Evolutionary conservation across 2,329 filamentous ascomycete species (phyloP), one percentile per base, ranked within the genome.

Genomic region (Epicoccum sorghinum): DNA sequence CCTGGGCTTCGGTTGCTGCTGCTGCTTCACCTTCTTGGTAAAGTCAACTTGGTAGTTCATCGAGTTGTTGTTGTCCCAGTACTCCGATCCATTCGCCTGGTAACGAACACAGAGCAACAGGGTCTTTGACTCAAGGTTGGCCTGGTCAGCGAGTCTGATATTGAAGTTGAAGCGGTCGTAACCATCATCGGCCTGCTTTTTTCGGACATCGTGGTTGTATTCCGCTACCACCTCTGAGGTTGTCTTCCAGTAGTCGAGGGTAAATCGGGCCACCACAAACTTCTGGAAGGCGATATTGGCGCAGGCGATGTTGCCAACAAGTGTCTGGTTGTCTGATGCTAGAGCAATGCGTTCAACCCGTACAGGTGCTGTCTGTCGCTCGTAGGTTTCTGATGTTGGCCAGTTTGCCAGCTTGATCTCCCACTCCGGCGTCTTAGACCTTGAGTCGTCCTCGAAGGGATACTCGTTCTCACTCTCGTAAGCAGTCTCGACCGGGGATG

Each of bases 171-270:
- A 99, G 35, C 91, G 86, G 73, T 99, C 95, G 65, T 89, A 88
- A 42, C 88, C 86, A 64, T 89, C 82, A 22, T 84, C 78, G 3
- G 79, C 79, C 37, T 89, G 85, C 62, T 85, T 85, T 25, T 86
- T 85, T 38, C 86, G 85, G 40, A 93, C 84, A 76, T 95, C 90
- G 58, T 90, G 85, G 72, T 87, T 88, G 78, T 86, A 99, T 67
- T 97, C 92, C n/a, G 91, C 93, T 33, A 83, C 83, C 1, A 98
- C 89, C 72, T 99, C 95, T 0, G 95, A 99, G 0, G 93, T 96
- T 0, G 95, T 99, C 82, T 96, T 96, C 95, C 95, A 99, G 78
- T 96, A 95, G 75, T 99, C 95, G 41, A 97, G 83, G 0, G 95
- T 99, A 75, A 99, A 99, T 45, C 95, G 87, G 73, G 91, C 93